Base-by-base conservation (phyloP, 202 grass and related monocot genomes). In the Schoenoplectus triqueter region DNA sequence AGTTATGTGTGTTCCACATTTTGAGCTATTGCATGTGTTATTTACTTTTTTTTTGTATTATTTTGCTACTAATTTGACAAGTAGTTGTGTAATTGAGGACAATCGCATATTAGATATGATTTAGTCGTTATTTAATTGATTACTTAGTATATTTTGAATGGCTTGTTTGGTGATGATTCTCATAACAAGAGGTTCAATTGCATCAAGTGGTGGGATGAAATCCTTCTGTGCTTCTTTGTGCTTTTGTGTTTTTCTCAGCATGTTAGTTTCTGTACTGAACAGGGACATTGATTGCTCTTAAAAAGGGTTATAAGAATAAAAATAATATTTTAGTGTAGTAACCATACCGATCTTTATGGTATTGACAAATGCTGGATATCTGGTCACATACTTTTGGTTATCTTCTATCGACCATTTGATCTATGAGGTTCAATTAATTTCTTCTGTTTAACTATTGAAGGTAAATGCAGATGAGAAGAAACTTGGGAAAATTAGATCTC, bases 381-480 rank as follows among this genome's bases (percentile, higher is more conserved):
- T 62, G 6, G 7, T 83, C 45, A 59, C 14, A 76, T 60, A 47
- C 65, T 18, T 31, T 13, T 1, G 21, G 10, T 56, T 79, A 7
- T 15, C 20, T 21, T 52, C 47, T 71, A 50, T 40, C 31, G 31
- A 31, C 31, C 31, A 31, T 64, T 5, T 54, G 21, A 0, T 11
- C 74, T n/a, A 2, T 19, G 6, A 22, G 59, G 6, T 57, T 40
- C 65, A 72, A 42, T 85, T 75, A 80, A 54, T 47, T 44, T 72
- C 6, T 84, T 42, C 61, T 82, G 46, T 71, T 85, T 84, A 44
- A 44, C 85, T 87, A 70, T 86, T 51, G 52, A 86, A 95, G 92
- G 87, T 85, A 74, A 87, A 47, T 79, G 64, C 87, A 87, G 89
- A 89, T 8, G 82, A 93, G 39, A 82, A 49, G 54, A 17, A 85